Conservation (phyloP, 2,329 filamentous ascomycete species). For the Bipolaris oryzae region DNA sequence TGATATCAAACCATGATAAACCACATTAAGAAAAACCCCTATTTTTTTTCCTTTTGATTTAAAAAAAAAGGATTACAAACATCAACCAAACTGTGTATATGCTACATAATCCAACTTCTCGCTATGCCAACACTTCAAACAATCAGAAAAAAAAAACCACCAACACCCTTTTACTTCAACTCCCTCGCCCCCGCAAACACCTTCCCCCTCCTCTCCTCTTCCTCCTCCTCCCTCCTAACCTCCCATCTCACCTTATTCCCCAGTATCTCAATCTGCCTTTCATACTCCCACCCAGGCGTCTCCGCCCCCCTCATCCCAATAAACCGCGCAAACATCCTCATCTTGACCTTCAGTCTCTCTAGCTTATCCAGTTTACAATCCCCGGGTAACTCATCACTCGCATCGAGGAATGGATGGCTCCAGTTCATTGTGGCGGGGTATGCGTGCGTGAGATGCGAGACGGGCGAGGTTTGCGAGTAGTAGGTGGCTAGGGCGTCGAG, state of each 20-base stretch:
- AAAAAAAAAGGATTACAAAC: too few relatives aligned
- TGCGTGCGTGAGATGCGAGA: conserved; percentile 55
- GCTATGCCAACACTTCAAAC: not conserved
- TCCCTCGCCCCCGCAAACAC: conserved; percentile 12
- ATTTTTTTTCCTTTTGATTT: too few relatives aligned
- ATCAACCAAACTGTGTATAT: too few relatives aligned
- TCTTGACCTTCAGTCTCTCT: conserved; percentile 60
- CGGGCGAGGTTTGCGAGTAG: conserved; percentile 72
- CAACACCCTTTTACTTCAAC: not conserved
- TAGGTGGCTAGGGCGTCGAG: conserved; percentile 73
- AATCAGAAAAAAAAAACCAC: not conserved
- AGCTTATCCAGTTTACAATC: conserved; percentile 42
- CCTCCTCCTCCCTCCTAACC: conserved; percentile 26
- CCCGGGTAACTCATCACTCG: conserved; percentile 20
- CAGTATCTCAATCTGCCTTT: conserved; percentile 48
- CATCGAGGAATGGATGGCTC: conserved; percentile 53
- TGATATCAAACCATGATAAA: too few relatives aligned
- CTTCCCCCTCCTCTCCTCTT: conserved; percentile 13
- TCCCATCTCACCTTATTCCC: conserved; percentile 34
- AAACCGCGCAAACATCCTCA: conserved; percentile 73
- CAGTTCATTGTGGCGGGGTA: conserved; percentile 75
- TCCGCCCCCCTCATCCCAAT: conserved; percentile 72
- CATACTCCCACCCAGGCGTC: conserved; percentile 57
- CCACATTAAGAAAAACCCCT: too few relatives aligned
- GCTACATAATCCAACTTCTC: not conserved